These are phyloP conservation scores for Talaromyces sp. DNA, from an alignment of 2,329 filamentous ascomycete species.

Conservation along the genomic window DNA sequence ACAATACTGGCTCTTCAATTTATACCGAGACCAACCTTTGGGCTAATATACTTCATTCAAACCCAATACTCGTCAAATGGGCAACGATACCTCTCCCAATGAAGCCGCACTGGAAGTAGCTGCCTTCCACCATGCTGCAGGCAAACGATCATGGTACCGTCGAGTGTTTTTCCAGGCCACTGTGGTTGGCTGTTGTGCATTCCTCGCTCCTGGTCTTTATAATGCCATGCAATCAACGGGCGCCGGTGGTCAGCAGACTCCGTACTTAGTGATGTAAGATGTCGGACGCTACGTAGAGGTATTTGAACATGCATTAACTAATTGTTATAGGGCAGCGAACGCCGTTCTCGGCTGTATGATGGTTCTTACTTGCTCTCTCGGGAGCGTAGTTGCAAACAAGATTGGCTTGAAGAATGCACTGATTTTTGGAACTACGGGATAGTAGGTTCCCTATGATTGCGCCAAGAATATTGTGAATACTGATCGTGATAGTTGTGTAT, in stretches of 20 bases:
- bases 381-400: neutral
- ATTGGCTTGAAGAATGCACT: neutral
- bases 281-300: no score
- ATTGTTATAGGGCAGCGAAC: neutral
- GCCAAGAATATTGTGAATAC: no score
- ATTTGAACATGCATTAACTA: no score
- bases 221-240: conserved; percentile 40
- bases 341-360: conserved; percentile 1
- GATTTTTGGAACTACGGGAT: neutral
- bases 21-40: no score
- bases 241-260: neutral
- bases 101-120: neutral
- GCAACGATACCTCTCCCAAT: no score
- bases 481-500: neutral
- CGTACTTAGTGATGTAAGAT: neutral
- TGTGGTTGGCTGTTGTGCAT: conserved; percentile 42
- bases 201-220: conserved; percentile 47
- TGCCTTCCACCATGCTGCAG: neutral
- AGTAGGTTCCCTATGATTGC: neutral
- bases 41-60: no score
- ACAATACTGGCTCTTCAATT: no score
- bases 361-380: neutral
- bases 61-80: no score
- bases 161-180: conserved; percentile 46
- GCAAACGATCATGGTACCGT: conserved; percentile 28